phyloP scores from a whole-genome alignment of 257 asterid species.

The Gentiana macrophylla region DNA sequence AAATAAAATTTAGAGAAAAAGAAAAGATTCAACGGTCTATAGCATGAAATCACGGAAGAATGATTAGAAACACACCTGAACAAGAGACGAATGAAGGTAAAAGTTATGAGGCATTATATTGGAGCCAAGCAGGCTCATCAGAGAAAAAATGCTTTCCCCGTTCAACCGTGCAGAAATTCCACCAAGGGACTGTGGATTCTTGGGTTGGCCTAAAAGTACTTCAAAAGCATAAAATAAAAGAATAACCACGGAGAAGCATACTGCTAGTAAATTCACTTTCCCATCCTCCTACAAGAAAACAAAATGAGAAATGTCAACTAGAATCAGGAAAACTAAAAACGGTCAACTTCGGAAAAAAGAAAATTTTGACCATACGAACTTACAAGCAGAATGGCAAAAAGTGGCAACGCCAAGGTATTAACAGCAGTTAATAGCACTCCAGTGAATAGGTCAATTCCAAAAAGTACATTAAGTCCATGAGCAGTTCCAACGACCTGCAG shows the following conservation, averaged over 20 bases:
- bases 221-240: conserved; percentile 52
- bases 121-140: conserved; percentile 96
- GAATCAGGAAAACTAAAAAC: not conserved
- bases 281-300: conserved; percentile 46
- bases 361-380: conserved; percentile 17
- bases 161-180: conserved; percentile 54
- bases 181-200: conserved; percentile 41
- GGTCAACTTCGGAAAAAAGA: not conserved
- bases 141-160: conserved; percentile 74
- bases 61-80: conserved; percentile 48
- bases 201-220: conserved; percentile 54
- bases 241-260: conserved; percentile 47
- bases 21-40: not conserved
- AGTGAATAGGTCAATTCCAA: conserved; percentile 69
- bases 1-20: conserved; percentile 7
- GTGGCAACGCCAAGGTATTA: conserved; percentile 63
- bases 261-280: conserved; percentile 45
- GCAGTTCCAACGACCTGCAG: conserved; percentile 90
- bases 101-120: conserved; percentile 90
- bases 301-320: not conserved
- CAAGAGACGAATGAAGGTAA: conserved; percentile 90
- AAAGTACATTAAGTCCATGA: conserved; percentile 74
- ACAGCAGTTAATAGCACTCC: conserved; percentile 72
- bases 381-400: conserved; percentile 53
- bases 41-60: not conserved